These are phyloP conservation scores for Trichoderma sp. DNA, from an alignment of 2,329 filamentous ascomycete species.

Conservation along the genomic window DNA sequence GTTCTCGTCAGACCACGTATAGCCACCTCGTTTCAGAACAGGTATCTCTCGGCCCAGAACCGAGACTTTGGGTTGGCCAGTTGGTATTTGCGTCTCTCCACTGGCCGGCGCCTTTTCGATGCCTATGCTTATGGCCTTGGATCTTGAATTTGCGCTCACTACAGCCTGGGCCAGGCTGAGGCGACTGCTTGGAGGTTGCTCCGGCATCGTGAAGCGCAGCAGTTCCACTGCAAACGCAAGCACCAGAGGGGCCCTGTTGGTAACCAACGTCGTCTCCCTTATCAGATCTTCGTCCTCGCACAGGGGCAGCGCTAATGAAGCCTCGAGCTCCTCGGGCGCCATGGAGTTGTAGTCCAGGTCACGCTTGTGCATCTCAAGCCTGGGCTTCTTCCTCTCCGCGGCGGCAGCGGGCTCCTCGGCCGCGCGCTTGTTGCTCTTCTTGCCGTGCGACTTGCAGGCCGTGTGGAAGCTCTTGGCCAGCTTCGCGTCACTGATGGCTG, in stretches of 20 bases:
- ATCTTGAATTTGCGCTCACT: conserved; percentile 77
- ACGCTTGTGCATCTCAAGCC: conserved; percentile 40
- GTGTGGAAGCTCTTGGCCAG: conserved; percentile 54
- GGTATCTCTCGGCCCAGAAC: conserved; percentile 74
- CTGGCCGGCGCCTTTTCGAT: conserved; percentile 66
- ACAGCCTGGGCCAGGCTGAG: conserved; percentile 82
- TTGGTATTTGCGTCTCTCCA: conserved; percentile 71
- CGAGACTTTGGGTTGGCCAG: conserved; percentile 72
- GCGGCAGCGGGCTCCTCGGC: conserved; percentile 33
- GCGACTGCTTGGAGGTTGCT: conserved; percentile 81
- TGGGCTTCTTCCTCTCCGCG: conserved; percentile 38
- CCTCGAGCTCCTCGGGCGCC: conserved; percentile 63
- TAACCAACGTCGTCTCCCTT: conserved; percentile 60
- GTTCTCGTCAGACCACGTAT: conserved; percentile 47
- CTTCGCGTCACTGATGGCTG: conserved; percentile 52
- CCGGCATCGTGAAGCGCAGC: conserved; percentile 78
- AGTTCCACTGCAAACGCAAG: conserved; percentile 77
- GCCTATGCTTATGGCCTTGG: conserved; percentile 74
- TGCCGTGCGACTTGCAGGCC: conserved; percentile 57
- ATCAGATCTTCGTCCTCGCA: conserved; percentile 62
- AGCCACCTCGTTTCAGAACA: conserved; percentile 77
- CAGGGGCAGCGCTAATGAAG: conserved; percentile 62
- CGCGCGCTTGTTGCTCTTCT: conserved; percentile 42
- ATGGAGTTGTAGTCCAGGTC: conserved; percentile 46
- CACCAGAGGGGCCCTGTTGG: conserved; percentile 80